A percentile compares a stretch with the other conserved stretches of the same genome.
These are phyloP conservation scores for Lentinula sp. DNA, from an alignment of 768 basidiomycete species.

Conservation along the genomic window DNA sequence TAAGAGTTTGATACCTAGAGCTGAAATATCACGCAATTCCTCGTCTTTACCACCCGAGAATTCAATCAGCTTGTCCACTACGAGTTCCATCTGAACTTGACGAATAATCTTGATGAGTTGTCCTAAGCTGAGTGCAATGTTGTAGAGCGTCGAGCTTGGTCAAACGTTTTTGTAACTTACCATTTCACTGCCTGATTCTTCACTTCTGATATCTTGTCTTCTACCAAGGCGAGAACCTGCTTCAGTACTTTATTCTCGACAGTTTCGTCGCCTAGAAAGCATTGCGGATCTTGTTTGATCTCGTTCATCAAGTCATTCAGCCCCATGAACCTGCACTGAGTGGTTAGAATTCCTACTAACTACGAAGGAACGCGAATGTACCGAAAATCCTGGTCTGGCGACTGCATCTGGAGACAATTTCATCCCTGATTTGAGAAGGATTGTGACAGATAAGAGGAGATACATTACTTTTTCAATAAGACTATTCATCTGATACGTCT, in stretches of 20 bases:
- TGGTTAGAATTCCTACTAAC: slow-evolving; percentile 11
- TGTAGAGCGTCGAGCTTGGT: neutral
- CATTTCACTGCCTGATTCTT: slow-evolving; percentile 98
- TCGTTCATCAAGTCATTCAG: slow-evolving; percentile 91
- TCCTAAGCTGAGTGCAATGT: slow-evolving; percentile 57
- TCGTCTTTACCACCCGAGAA: slow-evolving; percentile 86
- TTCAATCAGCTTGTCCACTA: slow-evolving; percentile 85
- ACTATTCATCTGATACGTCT: slow-evolving; percentile 79
- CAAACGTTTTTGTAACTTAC: slow-evolving; percentile 32
- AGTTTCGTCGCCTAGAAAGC: slow-evolving; percentile 78
- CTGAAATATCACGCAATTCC: slow-evolving; percentile 90
- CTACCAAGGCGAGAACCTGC: slow-evolving; percentile 79
- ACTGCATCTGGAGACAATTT: slow-evolving; percentile 62
- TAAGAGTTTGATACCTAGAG: slow-evolving; percentile 56
- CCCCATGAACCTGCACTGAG: slow-evolving; percentile 81
- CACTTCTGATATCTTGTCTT: slow-evolving; percentile 96
- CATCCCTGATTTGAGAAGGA: slow-evolving; percentile 2
- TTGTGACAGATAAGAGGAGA: slow-evolving; percentile 2
- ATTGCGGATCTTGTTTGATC: slow-evolving; percentile 69
- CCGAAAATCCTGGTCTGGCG: slow-evolving; percentile 89
- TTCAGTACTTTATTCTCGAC: slow-evolving; percentile 81
- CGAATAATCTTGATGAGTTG: slow-evolving; percentile 86
- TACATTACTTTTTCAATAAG: slow-evolving; percentile 68
- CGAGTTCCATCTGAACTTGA: slow-evolving; percentile 74
- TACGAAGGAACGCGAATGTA: slow-evolving; percentile 21